Evolutionary conservation across 2,329 filamentous ascomycete species (phyloP), one percentile per base, ranked within the genome.

Genomic region (Sporothrix mexicana): DNA sequence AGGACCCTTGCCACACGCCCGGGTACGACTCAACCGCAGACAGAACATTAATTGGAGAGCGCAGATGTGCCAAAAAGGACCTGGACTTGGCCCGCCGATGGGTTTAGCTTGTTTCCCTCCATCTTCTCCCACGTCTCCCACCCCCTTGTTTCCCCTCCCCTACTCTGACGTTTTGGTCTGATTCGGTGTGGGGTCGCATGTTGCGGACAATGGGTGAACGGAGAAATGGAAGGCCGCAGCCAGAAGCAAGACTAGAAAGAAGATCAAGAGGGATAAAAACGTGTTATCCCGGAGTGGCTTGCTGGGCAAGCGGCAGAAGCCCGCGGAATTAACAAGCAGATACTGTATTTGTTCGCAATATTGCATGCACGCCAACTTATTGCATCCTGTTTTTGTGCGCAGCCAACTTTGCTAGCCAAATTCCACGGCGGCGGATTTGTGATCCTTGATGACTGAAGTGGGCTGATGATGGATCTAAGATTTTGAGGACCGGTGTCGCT

Each of bases 161-260:
- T 20, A 2, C 25, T 15, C 15, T 17, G 51, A 43, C 7, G 36
- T 57, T 57, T 36, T 68, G 67, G 51, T 45, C 67, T 57, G 67
- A 57, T 69, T 61, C 53, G 53, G 68, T 57, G 53, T 70, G 68
- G 68, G 53, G 53, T 30, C n/a, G 20, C 41, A 20, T 25, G 20
- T 36, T 70, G 68, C 41, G 51, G 36, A 15, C 62, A 43, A 72
- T 72, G 70, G 70, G 70, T 72, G 70, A 72, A 72, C 70, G 70
- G 70, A 69, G 62, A 68, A 72, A 69, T 49, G 43, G 49, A 17
- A 47, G 41, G 41, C 41, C 36, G 41, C 36, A 45, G 10, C 49
- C n/a, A 72, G 36, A 36, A 20, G 13, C 2, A 64, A 45, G 59
- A 62, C 59, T 23, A 45, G 43, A 41, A 68, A 51, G 45, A 9